Evolutionary conservation across 129 eudicot genomes (phyloP), one percentile per base, ranked within the genome.

Genomic region (Lactuca saligna): DNA sequence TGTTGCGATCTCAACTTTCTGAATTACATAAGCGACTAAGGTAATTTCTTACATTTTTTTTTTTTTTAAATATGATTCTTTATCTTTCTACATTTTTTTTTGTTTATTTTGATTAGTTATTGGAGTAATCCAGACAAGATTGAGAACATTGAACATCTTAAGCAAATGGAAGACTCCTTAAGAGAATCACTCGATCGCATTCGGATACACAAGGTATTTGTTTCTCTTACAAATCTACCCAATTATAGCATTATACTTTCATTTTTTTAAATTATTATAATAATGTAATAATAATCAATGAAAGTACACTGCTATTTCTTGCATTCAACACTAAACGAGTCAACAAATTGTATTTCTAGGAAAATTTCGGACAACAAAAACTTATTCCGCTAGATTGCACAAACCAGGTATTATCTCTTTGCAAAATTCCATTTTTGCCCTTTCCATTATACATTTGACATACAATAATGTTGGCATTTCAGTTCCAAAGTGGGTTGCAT

Each of bases 121-220:
- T 93, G 99, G 99, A 87, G 74, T 70, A 85, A 89, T 78, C 99
- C 92, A 4, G 93, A 93, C 71, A 83, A 83, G 80, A 83, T 83
- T 4, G 87, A 89, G 71, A 82, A 87, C 57, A 73, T 89, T 34
- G 97, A 89, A 61, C 90, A 87, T 53, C 90, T 93, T n/a, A 78
- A 79, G 70, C 92, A 79, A 80, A 89, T 93, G 99, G 97, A 93
- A 76, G 83, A 85, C 63, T 84, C 90, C 54, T 74, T 93, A 6
- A 81, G 82, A 65, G 92, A 83, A 66, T 81, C 95, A 39, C 95
- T 93, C 69, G 75, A 80, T 57, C 85, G 71, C 17, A 61, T 87
- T 44, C 88, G 69, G 54, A 68, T 81, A 50, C 83, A 77, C 20
- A 93, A 93, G 99, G 99, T 93, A 80, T 57, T 73, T 58, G 39